A percentile compares a stretch with the other conserved stretches of the same genome.
Conservation (phyloP, 2,329 filamentous ascomycete genomes). For the Xylaria hypoxylon region DNA sequence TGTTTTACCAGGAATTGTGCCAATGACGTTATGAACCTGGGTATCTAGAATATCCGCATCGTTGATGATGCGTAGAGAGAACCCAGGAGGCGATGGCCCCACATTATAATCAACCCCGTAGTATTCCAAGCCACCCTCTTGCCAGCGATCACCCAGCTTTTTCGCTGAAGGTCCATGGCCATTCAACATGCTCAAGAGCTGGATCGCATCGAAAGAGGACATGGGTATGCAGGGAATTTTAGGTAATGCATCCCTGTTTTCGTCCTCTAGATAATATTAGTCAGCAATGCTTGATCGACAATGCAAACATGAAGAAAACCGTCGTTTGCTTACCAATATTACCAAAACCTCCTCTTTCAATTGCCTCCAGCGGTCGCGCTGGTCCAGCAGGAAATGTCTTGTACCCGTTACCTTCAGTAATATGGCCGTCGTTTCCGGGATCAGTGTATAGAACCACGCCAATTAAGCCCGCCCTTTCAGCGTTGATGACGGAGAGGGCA, state of each 20-base stretch:
- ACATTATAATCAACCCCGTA: slow-evolving; percentile 25
- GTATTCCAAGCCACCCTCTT: slow-evolving; percentile 15
- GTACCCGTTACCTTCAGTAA: slow-evolving; percentile 21
- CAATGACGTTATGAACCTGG: slow-evolving; percentile 16
- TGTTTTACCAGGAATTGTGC: slow-evolving; percentile 11
- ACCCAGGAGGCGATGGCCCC: slow-evolving; percentile 10
- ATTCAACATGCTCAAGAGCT: slow-evolving; percentile 20
- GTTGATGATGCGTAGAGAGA: slow-evolving; percentile 13
- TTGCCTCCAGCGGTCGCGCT: slow-evolving; percentile 14
- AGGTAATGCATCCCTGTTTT: not conserved
- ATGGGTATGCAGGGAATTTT: slow-evolving; percentile 21
- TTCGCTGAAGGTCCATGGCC: slow-evolving; percentile 12
- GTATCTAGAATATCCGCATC: not conserved
- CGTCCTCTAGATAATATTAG: slow-evolving; percentile 14
- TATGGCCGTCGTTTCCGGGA: slow-evolving; percentile 20
- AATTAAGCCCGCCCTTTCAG: not conserved
- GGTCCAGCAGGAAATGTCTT: slow-evolving; percentile 19
- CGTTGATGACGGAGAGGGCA: slow-evolving; percentile 9
- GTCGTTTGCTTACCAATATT: slow-evolving; percentile 14
- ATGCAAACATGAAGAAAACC: too few species aligned
- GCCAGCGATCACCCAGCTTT: slow-evolving; percentile 12
- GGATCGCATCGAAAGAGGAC: slow-evolving; percentile 17
- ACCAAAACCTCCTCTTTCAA: slow-evolving; percentile 20
- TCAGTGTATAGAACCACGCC: slow-evolving; percentile 19
- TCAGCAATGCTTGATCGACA: not conserved